Evolutionary conservation across 2,329 filamentous ascomycete species (phyloP).

Genomic region (Talaromyces sp.): DNA sequence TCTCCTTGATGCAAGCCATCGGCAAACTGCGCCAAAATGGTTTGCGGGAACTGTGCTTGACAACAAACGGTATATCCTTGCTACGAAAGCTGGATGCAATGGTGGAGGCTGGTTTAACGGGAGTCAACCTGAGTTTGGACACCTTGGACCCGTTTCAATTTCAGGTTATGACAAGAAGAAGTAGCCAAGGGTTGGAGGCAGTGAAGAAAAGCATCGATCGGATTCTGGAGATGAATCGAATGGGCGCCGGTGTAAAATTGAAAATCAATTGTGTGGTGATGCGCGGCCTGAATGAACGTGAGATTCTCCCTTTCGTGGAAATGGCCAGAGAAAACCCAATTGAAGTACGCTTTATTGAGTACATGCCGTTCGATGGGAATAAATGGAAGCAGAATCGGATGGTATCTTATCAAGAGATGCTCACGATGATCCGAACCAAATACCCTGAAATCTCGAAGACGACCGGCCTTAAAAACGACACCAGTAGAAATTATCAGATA

Average conservation of each 20-base stretch:
- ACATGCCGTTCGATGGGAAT: constrained; percentile 97
- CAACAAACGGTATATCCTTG: constrained; percentile 87
- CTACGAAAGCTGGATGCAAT: constrained; percentile 87
- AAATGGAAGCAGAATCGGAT: constrained; percentile 93
- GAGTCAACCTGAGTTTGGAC: constrained; percentile 91
- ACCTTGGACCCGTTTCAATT: constrained; percentile 94
- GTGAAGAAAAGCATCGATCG: constrained; percentile 86
- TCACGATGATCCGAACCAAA: constrained; percentile 70
- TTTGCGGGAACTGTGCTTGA: constrained; percentile 82
- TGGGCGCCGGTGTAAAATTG: constrained; percentile 69
- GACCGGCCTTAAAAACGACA: constrained; percentile 80
- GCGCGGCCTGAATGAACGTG: constrained; percentile 86
- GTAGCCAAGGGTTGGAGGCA: constrained; percentile 84
- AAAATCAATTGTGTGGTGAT: constrained; percentile 99
- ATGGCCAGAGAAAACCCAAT: constrained; percentile 81
- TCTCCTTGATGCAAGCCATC: constrained; percentile 85
- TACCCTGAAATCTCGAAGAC: constrained; percentile 71
- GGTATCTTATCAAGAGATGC: constrained; percentile 87
- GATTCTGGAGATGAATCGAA: constrained; percentile 83
- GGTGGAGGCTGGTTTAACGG: constrained; percentile 89
- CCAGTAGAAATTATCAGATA: constrained; percentile 89
- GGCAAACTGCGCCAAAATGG: constrained; percentile 72
- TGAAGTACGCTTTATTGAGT: no score
- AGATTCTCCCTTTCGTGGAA: constrained; percentile 87
- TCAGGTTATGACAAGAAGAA: constrained; percentile 75